Evolutionary conservation across 1,284 basidiomycete genomes (phyloP).

Genomic region (Boletus semigastroideus): DNA sequence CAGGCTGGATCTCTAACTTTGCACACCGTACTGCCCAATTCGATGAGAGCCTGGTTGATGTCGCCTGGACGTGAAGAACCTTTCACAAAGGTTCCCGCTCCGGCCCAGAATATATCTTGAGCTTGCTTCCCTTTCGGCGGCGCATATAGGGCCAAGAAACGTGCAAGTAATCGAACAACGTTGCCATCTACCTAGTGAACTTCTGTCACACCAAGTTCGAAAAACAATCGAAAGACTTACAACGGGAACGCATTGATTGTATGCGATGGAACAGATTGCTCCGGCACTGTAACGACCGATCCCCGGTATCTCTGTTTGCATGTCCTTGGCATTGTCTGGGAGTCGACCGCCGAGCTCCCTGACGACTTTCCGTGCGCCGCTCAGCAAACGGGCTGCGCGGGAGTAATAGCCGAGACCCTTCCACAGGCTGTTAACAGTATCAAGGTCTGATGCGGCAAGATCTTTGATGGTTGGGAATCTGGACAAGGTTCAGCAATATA

Average conservation of each 20-base stretch:
- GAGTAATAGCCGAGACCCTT: conserved; percentile 92
- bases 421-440: conserved; percentile 87
- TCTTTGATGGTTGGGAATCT: conserved; percentile 84
- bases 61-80: conserved; percentile 64
- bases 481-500: not conserved
- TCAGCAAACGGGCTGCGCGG: conserved; percentile 77
- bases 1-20: conserved; percentile 81
- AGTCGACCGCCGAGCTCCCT: conserved; percentile 67
- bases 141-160: conserved; percentile 80
- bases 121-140: conserved; percentile 77
- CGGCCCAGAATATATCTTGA: conserved; percentile 80
- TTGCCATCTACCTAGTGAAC: conserved; percentile 82
- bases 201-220: not conserved
- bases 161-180: conserved; percentile 79
- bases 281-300: conserved; percentile 91
- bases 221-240: conserved; percentile 44
- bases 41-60: conserved; percentile 86
- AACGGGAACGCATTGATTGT: conserved; percentile 80
- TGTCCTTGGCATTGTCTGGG: conserved; percentile 75
- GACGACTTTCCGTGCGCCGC: conserved; percentile 77
- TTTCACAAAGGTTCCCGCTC: conserved; percentile 69
- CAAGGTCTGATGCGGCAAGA: conserved; percentile 75
- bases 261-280: conserved; percentile 89
- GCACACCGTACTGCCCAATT: conserved; percentile 89
- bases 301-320: conserved; percentile 86